A percentile compares a stretch with the other conserved stretches of the same genome.
These are phyloP conservation scores for Knoxia roxburghii DNA, from an alignment of 257 asterid species.

Conservation along the genomic window DNA sequence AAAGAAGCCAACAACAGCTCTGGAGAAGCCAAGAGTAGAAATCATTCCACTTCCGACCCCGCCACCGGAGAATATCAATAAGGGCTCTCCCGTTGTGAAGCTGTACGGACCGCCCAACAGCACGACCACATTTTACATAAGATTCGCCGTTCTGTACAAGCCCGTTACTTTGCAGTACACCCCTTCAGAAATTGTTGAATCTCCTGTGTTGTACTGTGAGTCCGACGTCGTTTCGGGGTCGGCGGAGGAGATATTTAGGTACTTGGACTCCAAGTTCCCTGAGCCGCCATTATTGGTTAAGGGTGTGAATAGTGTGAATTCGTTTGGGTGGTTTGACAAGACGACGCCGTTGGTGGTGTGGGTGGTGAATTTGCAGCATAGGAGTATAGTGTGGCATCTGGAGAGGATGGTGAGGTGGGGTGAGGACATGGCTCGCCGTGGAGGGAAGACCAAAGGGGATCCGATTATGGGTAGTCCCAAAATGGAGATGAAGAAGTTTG, in stretches of 20 bases:
- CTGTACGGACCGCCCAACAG: conserved; percentile 67
- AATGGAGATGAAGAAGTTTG: conserved; percentile 92
- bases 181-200: conserved; percentile 50
- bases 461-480: conserved; percentile 84
- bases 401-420: conserved; percentile 95
- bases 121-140: conserved; percentile 64
- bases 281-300: conserved; percentile 49
- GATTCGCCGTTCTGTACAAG: conserved; percentile 76
- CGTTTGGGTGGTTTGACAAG: conserved; percentile 71
- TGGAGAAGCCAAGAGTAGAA: conserved; percentile 2
- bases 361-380: conserved; percentile 83
- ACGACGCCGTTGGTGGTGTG: conserved; percentile 88
- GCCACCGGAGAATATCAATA: conserved; percentile 7
- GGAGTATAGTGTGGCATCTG: conserved; percentile 83
- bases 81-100: conserved; percentile 41
- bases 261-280: conserved; percentile 78
- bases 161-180: conserved; percentile 60
- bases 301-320: conserved; percentile 18
- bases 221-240: conserved; percentile 82
- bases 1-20: conserved; percentile 15
- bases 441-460: conserved; percentile 71
- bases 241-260: conserved; percentile 53
- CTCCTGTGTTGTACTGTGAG: conserved; percentile 55
- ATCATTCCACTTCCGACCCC: background rate
- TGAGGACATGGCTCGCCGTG: conserved; percentile 79